A percentile compares a stretch with the other conserved stretches of the same genome.
Evolutionary conservation across 2,329 filamentous ascomycete species (phyloP).

Genomic region (Diaporthe vexans): DNA sequence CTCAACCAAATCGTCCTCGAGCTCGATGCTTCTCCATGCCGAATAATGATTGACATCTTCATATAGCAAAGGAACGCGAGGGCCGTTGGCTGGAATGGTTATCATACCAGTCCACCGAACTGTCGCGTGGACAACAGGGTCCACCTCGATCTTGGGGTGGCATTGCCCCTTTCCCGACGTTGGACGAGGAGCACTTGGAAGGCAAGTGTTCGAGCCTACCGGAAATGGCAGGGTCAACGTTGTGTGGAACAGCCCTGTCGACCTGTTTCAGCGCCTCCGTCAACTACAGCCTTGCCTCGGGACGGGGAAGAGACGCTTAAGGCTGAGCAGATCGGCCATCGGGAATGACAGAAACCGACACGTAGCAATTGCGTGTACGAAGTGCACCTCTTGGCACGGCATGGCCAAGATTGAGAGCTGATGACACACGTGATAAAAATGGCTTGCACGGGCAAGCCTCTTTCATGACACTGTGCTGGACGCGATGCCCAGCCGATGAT

Average conservation of each 20-base stretch:
- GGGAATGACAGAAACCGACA: slow-evolving; percentile 28
- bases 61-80: neutral
- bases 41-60: neutral
- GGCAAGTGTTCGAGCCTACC: slow-evolving; percentile 15
- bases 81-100: neutral
- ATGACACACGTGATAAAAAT: slow-evolving; percentile 36
- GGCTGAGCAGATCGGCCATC: slow-evolving; percentile 26
- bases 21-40: neutral
- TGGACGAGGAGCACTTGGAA: slow-evolving; percentile 21
- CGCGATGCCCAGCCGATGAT: slow-evolving; percentile 31
- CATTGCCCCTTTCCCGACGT: slow-evolving; percentile 32
- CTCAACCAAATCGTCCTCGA: neutral
- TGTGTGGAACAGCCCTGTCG: slow-evolving; percentile 39
- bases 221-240: slow-evolving; percentile 38
- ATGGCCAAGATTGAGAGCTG: slow-evolving; percentile 30
- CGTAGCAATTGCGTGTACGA: slow-evolving; percentile 24
- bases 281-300: slow-evolving; percentile 4
- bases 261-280: slow-evolving; percentile 38
- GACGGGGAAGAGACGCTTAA: slow-evolving; percentile 9
- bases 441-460: slow-evolving; percentile 19
- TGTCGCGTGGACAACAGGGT: slow-evolving; percentile 25
- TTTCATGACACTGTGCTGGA: slow-evolving; percentile 17
- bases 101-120: slow-evolving; percentile 3
- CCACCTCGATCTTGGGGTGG: slow-evolving; percentile 19
- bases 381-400: slow-evolving; percentile 19